These are phyloP conservation scores for Prunus mongolica DNA, from an alignment of 306 rosid genomes.

Conservation along the genomic window DNA sequence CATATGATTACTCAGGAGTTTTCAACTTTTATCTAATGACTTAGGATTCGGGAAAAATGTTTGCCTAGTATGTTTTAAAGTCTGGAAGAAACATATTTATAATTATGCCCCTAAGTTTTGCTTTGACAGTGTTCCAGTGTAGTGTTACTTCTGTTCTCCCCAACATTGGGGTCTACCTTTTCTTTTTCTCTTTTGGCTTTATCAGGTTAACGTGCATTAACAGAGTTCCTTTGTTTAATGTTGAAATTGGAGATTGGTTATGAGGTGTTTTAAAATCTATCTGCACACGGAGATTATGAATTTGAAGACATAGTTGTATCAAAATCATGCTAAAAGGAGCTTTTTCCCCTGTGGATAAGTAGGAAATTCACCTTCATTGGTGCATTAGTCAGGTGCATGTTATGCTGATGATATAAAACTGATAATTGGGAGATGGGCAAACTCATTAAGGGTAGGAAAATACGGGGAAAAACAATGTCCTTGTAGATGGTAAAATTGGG, in stretches of 20 bases:
- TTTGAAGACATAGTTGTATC: neutral
- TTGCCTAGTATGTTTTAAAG: neutral
- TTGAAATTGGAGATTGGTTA: conserved; percentile 3
- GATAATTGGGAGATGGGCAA: neutral
- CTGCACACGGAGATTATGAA: neutral
- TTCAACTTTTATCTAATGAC: neutral
- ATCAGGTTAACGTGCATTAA: neutral
- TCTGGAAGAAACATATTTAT: neutral
- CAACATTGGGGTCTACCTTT: neutral
- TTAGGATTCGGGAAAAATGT: neutral
- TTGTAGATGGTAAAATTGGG: neutral
- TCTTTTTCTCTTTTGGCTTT: neutral
- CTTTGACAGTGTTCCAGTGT: neutral
- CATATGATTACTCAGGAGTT: neutral
- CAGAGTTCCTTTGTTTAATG: neutral
- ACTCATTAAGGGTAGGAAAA: neutral
- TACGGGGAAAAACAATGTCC: neutral
- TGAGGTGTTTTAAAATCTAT: neutral
- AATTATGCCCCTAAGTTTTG: neutral
- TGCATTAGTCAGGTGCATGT: neutral
- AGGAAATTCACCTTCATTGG: neutral
- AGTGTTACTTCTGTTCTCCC: neutral
- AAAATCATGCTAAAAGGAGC: neutral
- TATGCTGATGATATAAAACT: neutral
- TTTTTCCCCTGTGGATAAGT: neutral